Evolutionary conservation across 2,329 filamentous ascomycete species (phyloP).

Genomic region (Rosellinia necatrix): DNA sequence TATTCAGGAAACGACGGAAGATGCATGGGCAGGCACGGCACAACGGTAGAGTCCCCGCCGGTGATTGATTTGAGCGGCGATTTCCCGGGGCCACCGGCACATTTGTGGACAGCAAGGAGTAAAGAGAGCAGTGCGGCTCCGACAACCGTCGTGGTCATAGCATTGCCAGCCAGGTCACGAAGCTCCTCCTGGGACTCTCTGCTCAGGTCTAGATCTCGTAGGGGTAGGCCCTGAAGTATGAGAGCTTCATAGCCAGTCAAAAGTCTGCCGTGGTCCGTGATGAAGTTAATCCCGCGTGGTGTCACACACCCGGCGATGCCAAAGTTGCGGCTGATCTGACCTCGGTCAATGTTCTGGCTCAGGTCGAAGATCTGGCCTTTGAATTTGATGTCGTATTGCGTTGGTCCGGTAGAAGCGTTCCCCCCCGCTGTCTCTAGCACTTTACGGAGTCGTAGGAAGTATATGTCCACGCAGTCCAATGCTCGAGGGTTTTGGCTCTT

Average conservation of each 20-base stretch:
- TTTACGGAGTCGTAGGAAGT: conserved; percentile 53
- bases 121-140: conserved; percentile 65
- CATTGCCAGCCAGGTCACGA: conserved; percentile 76
- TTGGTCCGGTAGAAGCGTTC: not conserved
- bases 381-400: conserved; percentile 53
- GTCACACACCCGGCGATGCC: conserved; percentile 72
- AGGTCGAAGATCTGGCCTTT: conserved; percentile 62
- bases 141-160: conserved; percentile 77
- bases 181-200: conserved; percentile 65
- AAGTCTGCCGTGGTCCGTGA: conserved; percentile 63
- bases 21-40: conserved; percentile 14
- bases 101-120: conserved; percentile 48
- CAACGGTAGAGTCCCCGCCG: not conserved
- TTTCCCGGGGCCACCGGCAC: not conserved
- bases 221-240: conserved; percentile 69
- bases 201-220: conserved; percentile 65
- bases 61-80: no score
- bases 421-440: conserved; percentile 35
- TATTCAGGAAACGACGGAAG: not conserved
- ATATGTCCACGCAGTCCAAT: conserved; percentile 69
- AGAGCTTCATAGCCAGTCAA: conserved; percentile 68
- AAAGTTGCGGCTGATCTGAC: conserved; percentile 49
- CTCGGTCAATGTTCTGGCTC: conserved; percentile 74
- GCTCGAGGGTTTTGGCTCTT: conserved; percentile 61
- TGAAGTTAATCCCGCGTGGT: conserved; percentile 64